A percentile compares a stretch with the other conserved stretches of the same genome.
These are phyloP conservation scores for Leucoagaricus sp. DNA, from an alignment of 1,284 basidiomycete species.

Conservation along the genomic window DNA sequence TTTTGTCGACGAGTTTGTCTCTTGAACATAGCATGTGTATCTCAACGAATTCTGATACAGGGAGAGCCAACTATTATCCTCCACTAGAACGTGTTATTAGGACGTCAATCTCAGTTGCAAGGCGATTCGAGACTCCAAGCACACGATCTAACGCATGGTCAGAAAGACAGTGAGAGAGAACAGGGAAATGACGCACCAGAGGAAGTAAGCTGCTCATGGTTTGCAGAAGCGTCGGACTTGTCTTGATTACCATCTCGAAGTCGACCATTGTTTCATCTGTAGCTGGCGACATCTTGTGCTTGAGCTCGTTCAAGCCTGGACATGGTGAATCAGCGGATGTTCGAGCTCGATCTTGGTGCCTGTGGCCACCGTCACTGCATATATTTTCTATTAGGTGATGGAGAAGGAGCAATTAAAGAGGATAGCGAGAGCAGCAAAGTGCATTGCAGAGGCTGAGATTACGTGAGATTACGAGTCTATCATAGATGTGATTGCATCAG, in stretches of 20 bases:
- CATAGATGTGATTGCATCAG: too few species aligned
- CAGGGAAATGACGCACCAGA: slow-evolving; percentile 55
- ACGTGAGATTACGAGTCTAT: too few species aligned
- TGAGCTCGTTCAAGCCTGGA: slow-evolving; percentile 84
- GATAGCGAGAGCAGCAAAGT: too few species aligned
- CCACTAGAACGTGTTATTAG: slow-evolving; percentile 19
- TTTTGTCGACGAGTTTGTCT: slow-evolving; percentile 63
- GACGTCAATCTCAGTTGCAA: not conserved
- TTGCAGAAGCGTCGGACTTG: slow-evolving; percentile 83
- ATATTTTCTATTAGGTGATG: too few species aligned
- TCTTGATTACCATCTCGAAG: slow-evolving; percentile 82
- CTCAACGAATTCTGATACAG: slow-evolving; percentile 86
- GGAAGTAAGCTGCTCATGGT: slow-evolving; percentile 85
- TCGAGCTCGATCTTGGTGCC: too few species aligned
- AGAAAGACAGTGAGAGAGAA: not conserved
- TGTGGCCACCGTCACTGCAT: too few species aligned
- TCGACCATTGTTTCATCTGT: slow-evolving; percentile 82
- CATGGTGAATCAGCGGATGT: too few species aligned
- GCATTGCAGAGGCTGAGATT: too few species aligned
- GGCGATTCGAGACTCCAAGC: slow-evolving; percentile 53
- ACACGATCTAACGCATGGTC: slow-evolving; percentile 55
- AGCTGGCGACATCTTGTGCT: slow-evolving; percentile 81
- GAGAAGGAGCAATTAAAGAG: too few species aligned
- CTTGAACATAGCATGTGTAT: slow-evolving; percentile 94
- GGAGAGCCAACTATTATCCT: slow-evolving; percentile 84